Base-by-base conservation (phyloP, 208 protist species). In the Leishmania lainsoni region DNA sequence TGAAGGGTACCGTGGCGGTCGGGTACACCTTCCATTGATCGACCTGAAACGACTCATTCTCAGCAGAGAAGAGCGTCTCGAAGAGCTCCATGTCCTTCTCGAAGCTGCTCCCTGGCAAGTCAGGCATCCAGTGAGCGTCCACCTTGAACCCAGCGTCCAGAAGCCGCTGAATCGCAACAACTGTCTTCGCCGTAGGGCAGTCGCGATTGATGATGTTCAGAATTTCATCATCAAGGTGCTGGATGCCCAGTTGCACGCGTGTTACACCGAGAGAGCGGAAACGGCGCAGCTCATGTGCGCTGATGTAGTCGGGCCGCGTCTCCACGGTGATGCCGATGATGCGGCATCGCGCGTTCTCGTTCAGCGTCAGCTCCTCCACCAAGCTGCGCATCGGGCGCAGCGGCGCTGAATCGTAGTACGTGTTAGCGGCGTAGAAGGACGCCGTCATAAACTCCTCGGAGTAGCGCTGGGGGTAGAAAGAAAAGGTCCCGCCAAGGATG, bases 11-110 rank as follows among this genome's bases (percentile, higher is more conserved):
- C 9, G 99, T 99, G 3, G 99, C 92, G 3, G 98, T 99, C 48
- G 99, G 99, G 90, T 99, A 99, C 6, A 99, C 90, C 87, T 99
- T 99, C 83, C 99, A 97, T 75, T 99, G 99, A 82, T 99, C 99
- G 26, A 98, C 93, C 80, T 99, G 95, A 80, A 99, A 99, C 29
- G 80, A 88, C 74, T 99, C 97, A 79, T 98, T 97, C 32, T 98
- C 93, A 10, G 32, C 3, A 2, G 92, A 95, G 75, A 96, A 91
- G 56, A 98, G 91, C 2, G 83, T 91, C 75, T 97, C 82, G 81
- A 99, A 99, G 78, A 98, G 94, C 78, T 97, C 93, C 35, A 98
- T 85, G 87, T 99, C 99, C 76, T 99, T 92, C 73, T 98, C 96
- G 75, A 98, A 94, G 72, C 92, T 98, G 81, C 98, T 98, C 77